Evolutionary conservation across 2,329 filamentous ascomycete genomes (phyloP), one percentile per base, ranked within the genome.

Genomic region (Ophiocordyceps unilateralis): DNA sequence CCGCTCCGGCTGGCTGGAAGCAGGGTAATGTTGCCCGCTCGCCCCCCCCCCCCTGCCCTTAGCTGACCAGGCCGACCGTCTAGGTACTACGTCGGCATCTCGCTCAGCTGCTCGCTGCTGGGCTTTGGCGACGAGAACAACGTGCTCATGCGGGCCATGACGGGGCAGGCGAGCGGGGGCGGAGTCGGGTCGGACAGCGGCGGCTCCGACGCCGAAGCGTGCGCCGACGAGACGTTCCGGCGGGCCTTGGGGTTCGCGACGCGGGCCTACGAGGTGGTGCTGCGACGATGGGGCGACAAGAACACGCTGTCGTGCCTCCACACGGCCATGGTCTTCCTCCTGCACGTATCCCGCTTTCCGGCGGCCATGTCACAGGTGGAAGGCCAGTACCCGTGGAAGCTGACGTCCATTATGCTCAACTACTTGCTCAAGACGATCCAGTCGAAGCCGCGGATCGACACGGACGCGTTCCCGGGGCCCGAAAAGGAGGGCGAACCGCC

Each of bases 301-400:
- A 76, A 78, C 46, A 69, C 75, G 3, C 60, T 82, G 1, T 69
- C 78, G 0, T 81, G 75, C 51, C 51, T 81, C 0, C 78, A 84
- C 48, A 68, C 75, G 0, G 68, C 70, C 5, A 59, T 85, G 22
- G 69, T 73, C 0, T 83, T 81, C 49, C 53, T 83, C 8, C 51
- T 59, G 2, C 62, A 68, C 22, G 54, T 77, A 40, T 58, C 62
- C 1, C 54, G 55, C 8, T 59, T 58, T 6, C 63, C 63, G 0
- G 53, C 55, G 1, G 69, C 66, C 0, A 68, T 69, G 58, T 53
- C 45, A 14, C 56, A 62, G 17, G 54, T 74, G 3, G 67, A 70
- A 37, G 46, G 49, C 2, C 52, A 58, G 0, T 61, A 72, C 23
- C 74, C 75, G 0, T 82, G 77, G 76, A 60, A 65, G 26, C 53